These are phyloP conservation scores for Apiospora hydei DNA, from an alignment of 2,329 filamentous ascomycete species.

Conservation along the genomic window DNA sequence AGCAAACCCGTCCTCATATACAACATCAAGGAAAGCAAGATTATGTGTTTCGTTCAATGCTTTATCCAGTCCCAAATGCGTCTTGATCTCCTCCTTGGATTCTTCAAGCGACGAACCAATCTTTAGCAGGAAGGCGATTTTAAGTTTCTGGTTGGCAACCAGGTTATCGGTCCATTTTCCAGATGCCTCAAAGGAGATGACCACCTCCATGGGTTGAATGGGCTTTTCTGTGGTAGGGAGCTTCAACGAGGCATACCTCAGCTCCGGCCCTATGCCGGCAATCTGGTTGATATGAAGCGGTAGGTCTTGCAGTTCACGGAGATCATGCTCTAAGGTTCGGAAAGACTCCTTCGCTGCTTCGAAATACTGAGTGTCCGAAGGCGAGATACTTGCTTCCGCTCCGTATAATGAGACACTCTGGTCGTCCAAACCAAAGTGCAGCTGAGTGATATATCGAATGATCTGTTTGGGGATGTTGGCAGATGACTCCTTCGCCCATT, in stretches of 20 bases:
- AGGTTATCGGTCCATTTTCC: slow-evolving; percentile 93
- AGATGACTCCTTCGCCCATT: slow-evolving; percentile 75
- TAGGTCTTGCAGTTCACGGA: slow-evolving; percentile 80
- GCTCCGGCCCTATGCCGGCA: slow-evolving; percentile 72
- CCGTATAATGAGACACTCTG: slow-evolving; percentile 50
- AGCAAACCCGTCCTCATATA: slow-evolving; percentile 72
- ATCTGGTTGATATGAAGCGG: slow-evolving; percentile 88
- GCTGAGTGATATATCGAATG: slow-evolving; percentile 71
- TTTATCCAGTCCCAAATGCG: slow-evolving; percentile 84
- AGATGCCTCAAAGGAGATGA: slow-evolving; percentile 92
- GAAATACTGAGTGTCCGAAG: slow-evolving; percentile 66
- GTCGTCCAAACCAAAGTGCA: slow-evolving; percentile 68
- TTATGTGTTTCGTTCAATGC: slow-evolving; percentile 73
- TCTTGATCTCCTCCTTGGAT: slow-evolving; percentile 65
- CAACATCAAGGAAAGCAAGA: slow-evolving; percentile 81
- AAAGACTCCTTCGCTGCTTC: slow-evolving; percentile 75
- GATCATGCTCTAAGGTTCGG: slow-evolving; percentile 74
- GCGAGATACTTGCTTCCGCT: slow-evolving; percentile 53
- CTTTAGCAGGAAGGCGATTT: slow-evolving; percentile 85
- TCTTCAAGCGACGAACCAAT: slow-evolving; percentile 75
- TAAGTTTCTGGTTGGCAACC: slow-evolving; percentile 89
- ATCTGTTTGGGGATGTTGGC: slow-evolving; percentile 71
- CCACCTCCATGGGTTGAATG: slow-evolving; percentile 72
- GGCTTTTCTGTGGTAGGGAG: slow-evolving; percentile 55
- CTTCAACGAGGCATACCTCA: slow-evolving; percentile 75